Evolutionary conservation across 2,329 filamentous ascomycete species (phyloP), one percentile per base, ranked within the genome.

Genomic region (Amylocarpus encephaloides): DNA sequence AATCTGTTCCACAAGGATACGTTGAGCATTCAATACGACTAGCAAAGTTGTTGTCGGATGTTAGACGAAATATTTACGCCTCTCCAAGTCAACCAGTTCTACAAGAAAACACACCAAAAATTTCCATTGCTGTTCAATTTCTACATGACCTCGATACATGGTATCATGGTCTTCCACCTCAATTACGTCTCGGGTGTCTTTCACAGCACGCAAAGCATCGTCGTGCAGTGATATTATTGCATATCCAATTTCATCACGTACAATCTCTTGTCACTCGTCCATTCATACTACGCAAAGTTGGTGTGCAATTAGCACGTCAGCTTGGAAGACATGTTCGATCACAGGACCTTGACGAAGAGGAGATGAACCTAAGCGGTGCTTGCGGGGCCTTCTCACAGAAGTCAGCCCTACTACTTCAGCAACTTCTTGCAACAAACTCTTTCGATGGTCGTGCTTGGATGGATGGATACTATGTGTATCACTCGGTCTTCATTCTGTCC

Each of bases 401-500:
- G 43, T 49, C 53, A 6, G 50, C 57, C 3, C 35, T 54, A 3
- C 53, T 64, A 5, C 45, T 60, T 9, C 55, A 62, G 29, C 50
- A 63, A 43, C 55, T 65, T 1, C 44, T 63, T 11, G 41, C 49
- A 6, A 57, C 32, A 2, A 54, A 53, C 0, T 55, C 57, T 36
- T 63, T 65, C 26, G 61, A 65, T 32, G 62, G 62, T 6, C 49
- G 59, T 6, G 56, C 59, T 2, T 65, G 62, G 61, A 15, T 64
- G 3, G 62, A 65, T 46, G 57, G 54, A 11, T 65, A 64, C 46
- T 65, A 61, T 34, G 53, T 65, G 38, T 65, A 64, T 43, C 62
- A 64, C 22, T 58, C 56, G 1, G 57, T 63, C 3, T 55, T 64
- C 18, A 59, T 65, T 22, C 53, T 64, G 6, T 55, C 62, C 2